phyloP scores from a whole-genome alignment of 2,329 filamentous ascomycete genomes.

The Botrytis cinerea region DNA sequence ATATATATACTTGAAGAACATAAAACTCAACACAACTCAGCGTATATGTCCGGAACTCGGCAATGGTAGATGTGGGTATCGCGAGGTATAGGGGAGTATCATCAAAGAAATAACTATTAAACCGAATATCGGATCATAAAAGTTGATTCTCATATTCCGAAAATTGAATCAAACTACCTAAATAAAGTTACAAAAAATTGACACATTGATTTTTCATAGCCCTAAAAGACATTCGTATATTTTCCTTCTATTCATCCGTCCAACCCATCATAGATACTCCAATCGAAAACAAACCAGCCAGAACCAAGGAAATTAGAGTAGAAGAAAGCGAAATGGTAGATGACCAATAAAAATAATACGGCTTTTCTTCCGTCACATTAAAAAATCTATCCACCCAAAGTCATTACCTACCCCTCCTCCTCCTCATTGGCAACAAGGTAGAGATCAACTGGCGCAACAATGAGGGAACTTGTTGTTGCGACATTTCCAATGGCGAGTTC shows the following conservation, averaged over 20 bases:
- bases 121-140: neutral
- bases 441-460: conserved; percentile 7
- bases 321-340: no score
- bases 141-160: neutral
- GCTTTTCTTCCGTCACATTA: neutral
- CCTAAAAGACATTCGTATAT: neutral
- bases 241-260: neutral
- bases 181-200: neutral
- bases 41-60: neutral
- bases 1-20: neutral
- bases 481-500: conserved; percentile 18
- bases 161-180: neutral
- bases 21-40: neutral
- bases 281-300: neutral
- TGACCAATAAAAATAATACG: neutral
- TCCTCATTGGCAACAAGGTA: neutral
- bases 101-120: neutral
- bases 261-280: neutral
- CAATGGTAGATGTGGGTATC: neutral
- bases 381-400: neutral
- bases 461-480: neutral
- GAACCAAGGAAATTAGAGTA: neutral
- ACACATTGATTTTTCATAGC: neutral
- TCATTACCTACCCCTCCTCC: neutral
- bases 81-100: neutral